These are phyloP conservation scores for Geum urbanum DNA, from an alignment of 306 rosid species.

Conservation along the genomic window DNA sequence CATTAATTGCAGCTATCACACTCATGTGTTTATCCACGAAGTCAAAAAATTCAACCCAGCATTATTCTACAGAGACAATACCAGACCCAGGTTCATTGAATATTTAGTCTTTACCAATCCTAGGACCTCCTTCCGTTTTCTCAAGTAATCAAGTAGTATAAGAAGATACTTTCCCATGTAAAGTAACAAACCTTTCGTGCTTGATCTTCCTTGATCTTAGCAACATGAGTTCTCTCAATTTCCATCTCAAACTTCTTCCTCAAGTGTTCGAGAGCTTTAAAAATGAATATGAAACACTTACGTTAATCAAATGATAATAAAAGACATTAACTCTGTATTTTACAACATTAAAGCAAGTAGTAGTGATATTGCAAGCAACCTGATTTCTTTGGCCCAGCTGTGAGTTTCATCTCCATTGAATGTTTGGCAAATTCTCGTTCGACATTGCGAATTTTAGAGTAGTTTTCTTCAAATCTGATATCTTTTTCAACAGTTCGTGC, in stretches of 20 bases:
- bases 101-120: not conserved
- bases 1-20: slow-evolving; percentile 4
- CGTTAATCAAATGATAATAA: too few relatives aligned
- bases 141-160: slow-evolving; percentile 5
- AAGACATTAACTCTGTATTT: too few relatives aligned
- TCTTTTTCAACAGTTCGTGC: too few relatives aligned
- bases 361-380: too few relatives aligned
- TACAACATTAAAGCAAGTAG: too few relatives aligned
- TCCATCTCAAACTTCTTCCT: slow-evolving; percentile 80
- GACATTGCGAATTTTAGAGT: slow-evolving; percentile 85
- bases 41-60: slow-evolving; percentile 20
- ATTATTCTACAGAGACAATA: slow-evolving; percentile 1
- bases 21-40: too few relatives aligned
- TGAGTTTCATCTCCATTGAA: slow-evolving; percentile 82
- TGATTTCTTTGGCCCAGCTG: slow-evolving; percentile 95
- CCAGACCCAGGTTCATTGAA: not conserved
- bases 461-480: slow-evolving; percentile 88
- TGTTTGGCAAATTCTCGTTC: slow-evolving; percentile 81
- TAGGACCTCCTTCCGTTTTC: not conserved
- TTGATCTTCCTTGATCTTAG: slow-evolving; percentile 81
- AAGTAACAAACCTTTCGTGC: slow-evolving; percentile 60
- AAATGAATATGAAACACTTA: too few relatives aligned
- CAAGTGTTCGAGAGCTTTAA: slow-evolving; percentile 78
- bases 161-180: too few relatives aligned
- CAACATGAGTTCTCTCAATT: slow-evolving; percentile 65